Percentiles rank a stretch among this genome's conserved stretches.
Conservation (phyloP, 148 eudicot species). For the Rhododendron mucronatum region DNA sequence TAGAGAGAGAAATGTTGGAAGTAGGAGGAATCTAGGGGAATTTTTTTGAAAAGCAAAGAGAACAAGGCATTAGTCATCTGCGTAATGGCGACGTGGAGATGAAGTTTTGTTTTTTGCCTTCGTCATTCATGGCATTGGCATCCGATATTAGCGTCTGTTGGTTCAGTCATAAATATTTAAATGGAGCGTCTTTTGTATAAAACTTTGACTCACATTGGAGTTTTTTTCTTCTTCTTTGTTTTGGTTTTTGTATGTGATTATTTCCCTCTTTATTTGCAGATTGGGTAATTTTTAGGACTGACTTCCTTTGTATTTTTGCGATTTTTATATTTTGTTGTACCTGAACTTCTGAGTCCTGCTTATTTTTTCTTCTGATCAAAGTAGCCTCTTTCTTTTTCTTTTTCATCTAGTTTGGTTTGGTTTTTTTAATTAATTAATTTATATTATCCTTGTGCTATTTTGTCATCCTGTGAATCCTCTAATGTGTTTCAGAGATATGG, state of each 20-base stretch:
- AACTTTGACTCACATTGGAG: background rate
- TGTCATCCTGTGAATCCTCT: slow-evolving; percentile 1
- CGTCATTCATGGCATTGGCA: background rate
- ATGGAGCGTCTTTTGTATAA: background rate
- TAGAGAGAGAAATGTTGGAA: too few species aligned
- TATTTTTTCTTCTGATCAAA: slow-evolving; percentile 2
- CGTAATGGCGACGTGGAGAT: background rate
- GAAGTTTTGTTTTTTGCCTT: background rate
- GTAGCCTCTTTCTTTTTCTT: background rate
- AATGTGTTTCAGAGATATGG: slow-evolving; percentile 67
- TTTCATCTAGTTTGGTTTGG: background rate
- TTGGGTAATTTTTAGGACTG: background rate
- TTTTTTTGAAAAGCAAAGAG: too few species aligned
- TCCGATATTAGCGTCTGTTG: background rate
- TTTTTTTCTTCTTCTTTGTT: background rate
- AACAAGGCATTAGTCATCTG: background rate
- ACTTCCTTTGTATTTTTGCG: background rate
- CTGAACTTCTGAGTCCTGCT: background rate
- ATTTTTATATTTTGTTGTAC: background rate
- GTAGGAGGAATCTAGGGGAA: too few species aligned
- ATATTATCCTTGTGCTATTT: background rate
- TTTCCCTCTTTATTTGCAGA: background rate
- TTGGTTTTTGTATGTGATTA: background rate
- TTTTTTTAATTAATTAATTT: background rate
- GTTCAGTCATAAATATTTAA: background rate